Conservation (phyloP, 2,329 filamentous ascomycete species). For the Venturia asperata region DNA sequence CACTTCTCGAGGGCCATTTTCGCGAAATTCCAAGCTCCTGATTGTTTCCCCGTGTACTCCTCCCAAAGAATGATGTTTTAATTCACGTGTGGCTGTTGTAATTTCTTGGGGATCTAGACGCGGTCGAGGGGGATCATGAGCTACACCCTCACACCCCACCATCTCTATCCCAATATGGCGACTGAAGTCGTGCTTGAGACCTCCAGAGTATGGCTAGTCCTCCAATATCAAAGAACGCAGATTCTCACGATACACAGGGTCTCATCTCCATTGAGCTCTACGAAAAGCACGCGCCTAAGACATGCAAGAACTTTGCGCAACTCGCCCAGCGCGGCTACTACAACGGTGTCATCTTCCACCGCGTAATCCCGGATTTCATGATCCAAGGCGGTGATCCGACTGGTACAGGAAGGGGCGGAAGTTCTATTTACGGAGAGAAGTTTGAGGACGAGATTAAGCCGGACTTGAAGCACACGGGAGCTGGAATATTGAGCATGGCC, state of each 20-base stretch:
- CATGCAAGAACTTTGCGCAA: constrained; percentile 79
- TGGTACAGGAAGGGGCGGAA: constrained; percentile 82
- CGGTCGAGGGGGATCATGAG: background rate
- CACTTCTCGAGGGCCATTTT: constrained; percentile 17
- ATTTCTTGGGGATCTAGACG: background rate
- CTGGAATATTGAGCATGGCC: constrained; percentile 92
- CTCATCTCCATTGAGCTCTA: constrained; percentile 84
- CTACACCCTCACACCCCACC: too few relatives aligned
- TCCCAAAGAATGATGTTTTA: background rate
- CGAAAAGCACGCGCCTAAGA: constrained; percentile 77
- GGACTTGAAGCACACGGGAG: constrained; percentile 80
- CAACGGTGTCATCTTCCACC: constrained; percentile 78
- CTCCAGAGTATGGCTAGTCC: constrained; percentile 57
- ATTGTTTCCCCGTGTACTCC: background rate
- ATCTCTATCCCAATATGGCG: constrained; percentile 48
- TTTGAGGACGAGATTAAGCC: constrained; percentile 87
- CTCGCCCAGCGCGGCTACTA: constrained; percentile 83
- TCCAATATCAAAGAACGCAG: background rate
- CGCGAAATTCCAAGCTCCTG: background rate
- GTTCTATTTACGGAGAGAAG: constrained; percentile 84
- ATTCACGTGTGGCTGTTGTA: constrained; percentile 2
- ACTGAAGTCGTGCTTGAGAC: constrained; percentile 78
- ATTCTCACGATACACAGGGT: constrained; percentile 50
- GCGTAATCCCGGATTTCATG: constrained; percentile 95
- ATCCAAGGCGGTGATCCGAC: constrained; percentile 91